Evolutionary conservation across 2,329 filamentous ascomycete species (phyloP), one percentile per base, ranked within the genome.

Genomic region (Sporothrix pseudoabietina): DNA sequence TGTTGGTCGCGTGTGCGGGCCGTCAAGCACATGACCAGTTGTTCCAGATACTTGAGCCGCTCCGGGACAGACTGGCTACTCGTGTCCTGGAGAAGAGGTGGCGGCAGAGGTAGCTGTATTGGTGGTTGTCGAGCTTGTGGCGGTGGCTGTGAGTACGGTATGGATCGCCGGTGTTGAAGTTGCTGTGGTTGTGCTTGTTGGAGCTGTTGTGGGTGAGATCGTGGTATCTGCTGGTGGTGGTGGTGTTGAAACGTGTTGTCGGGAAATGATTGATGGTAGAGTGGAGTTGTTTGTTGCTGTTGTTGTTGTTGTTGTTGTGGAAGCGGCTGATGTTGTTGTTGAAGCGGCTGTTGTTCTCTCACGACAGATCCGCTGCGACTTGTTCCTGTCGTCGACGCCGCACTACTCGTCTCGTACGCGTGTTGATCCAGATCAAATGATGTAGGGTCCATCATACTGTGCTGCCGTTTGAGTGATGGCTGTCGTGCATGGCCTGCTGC

Each of bases 11-110:
- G 10, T 8, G 12, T 16, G 32, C 63, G 57, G 2, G 54, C 44
- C 41, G 61, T 72, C 30, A 75, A 12, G 6, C 68, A 22, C 32
- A 71, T 26, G 1, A 75, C 70, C 3, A 75, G 71, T 19, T 59
- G 71, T 54, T 75, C 75, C 16, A 75, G 66, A 22, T 72, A 63
- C 19, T 68, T 68, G 35, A 75, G 63, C 5, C 73, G 68, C 44
- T 69, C 66, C 8, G 52, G 66, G 6, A 72, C 63, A 1, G 39
- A 71, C 57, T 32, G 66, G 68, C 47, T 71, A 39, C 22, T 59
- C 32, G 55, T 32, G 32, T 49, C 55, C 32, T 44, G 39, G n/a
- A 35, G 55, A 3, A 68, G 26, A 1, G 66, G 71, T 1, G 71
- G 71, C 2, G 65, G 54, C 4, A 16, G 63, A 7, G 39, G 65